These are phyloP conservation scores for Keithomyces neogunnii DNA, from an alignment of 2,329 filamentous ascomycete genomes.

Conservation along the genomic window DNA sequence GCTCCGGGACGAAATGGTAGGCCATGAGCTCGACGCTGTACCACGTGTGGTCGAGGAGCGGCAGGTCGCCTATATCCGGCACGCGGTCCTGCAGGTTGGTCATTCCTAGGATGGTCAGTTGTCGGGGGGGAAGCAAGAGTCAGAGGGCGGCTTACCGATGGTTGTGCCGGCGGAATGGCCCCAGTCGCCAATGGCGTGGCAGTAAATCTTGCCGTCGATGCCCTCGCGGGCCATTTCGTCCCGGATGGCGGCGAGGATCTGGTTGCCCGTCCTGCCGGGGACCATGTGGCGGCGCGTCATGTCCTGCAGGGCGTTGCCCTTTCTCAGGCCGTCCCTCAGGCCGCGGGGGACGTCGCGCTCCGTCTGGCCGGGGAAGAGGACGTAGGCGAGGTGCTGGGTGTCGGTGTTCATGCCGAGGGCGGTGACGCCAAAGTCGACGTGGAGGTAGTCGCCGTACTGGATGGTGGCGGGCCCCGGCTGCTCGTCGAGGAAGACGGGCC, in stretches of 20 bases:
- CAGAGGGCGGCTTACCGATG: constrained; percentile 28
- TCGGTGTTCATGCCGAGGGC: constrained; percentile 37
- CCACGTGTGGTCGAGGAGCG: constrained; percentile 35
- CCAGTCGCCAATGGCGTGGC: constrained; percentile 36
- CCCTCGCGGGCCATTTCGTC: constrained; percentile 33
- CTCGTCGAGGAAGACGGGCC: too few relatives aligned
- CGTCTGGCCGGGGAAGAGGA: constrained; percentile 33
- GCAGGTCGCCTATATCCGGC: constrained; percentile 36
- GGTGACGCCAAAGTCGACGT: constrained; percentile 40
- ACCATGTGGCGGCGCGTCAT: constrained; percentile 36
- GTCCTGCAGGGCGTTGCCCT: constrained; percentile 37
- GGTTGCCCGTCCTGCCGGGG: constrained; percentile 34
- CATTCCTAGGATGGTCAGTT: constrained; percentile 28
- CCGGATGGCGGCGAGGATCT: constrained; percentile 30
- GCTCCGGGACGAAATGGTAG: constrained; percentile 36
- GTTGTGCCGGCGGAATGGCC: constrained; percentile 39
- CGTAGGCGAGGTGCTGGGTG: constrained; percentile 38
- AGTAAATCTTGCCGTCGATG: constrained; percentile 37
- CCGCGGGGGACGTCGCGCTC: constrained; percentile 33
- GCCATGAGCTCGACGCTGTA: constrained; percentile 43
- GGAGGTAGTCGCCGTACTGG: constrained; percentile 36
- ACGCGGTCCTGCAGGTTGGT: constrained; percentile 40
- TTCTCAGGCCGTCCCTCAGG: constrained; percentile 22
- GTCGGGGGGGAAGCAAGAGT: neutral
- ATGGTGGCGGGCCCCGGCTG: constrained; percentile 18